A percentile compares a stretch with the other conserved stretches of the same genome.
These are phyloP conservation scores for Symbiodinium pilosum DNA, from an alignment of 73 alveolate species.

Conservation along the genomic window DNA sequence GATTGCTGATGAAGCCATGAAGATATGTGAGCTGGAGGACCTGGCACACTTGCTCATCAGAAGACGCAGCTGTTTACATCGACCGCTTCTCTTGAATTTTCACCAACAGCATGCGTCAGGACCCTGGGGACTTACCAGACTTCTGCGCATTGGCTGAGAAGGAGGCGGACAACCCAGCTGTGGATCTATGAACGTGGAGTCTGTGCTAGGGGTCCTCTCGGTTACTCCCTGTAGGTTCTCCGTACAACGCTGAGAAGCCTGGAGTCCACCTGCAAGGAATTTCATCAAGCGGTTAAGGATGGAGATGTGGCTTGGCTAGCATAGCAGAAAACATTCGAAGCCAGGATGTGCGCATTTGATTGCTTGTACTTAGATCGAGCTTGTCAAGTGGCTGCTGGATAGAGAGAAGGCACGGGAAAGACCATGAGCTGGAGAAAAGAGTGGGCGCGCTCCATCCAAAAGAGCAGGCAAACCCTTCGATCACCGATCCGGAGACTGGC, in stretches of 20 bases:
- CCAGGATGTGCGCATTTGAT: not conserved
- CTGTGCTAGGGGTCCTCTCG: not conserved
- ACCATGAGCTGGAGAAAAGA: not conserved
- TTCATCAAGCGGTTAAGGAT: slow-evolving; percentile 47
- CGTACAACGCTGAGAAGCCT: slow-evolving; percentile 40
- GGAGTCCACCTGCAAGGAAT: slow-evolving; percentile 27
- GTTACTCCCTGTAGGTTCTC: slow-evolving; percentile 1
- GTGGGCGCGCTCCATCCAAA: too few relatives aligned
- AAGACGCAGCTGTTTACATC: too few relatives aligned
- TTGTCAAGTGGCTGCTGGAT: slow-evolving; percentile 65
- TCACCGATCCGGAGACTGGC: slow-evolving; percentile 34
- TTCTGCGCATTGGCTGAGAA: slow-evolving; percentile 23
- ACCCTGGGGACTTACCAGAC: slow-evolving; percentile 34
- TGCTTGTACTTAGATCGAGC: not conserved
- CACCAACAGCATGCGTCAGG: slow-evolving; percentile 36
- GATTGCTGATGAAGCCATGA: slow-evolving; percentile 63
- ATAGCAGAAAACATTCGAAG: too few relatives aligned
- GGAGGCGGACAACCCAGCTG: slow-evolving; percentile 34
- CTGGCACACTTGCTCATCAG: not conserved
- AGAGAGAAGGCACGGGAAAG: slow-evolving; percentile 59
- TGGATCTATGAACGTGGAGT: too few relatives aligned
- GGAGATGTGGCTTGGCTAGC: slow-evolving; percentile 49
- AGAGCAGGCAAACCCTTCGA: slow-evolving; percentile 50
- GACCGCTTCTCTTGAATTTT: too few relatives aligned
- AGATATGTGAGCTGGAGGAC: slow-evolving; percentile 57